Evolutionary conservation across 2,329 filamentous ascomycete genomes (phyloP), one percentile per base, ranked within the genome.

Genomic region (Teratosphaeria gauchensis): DNA sequence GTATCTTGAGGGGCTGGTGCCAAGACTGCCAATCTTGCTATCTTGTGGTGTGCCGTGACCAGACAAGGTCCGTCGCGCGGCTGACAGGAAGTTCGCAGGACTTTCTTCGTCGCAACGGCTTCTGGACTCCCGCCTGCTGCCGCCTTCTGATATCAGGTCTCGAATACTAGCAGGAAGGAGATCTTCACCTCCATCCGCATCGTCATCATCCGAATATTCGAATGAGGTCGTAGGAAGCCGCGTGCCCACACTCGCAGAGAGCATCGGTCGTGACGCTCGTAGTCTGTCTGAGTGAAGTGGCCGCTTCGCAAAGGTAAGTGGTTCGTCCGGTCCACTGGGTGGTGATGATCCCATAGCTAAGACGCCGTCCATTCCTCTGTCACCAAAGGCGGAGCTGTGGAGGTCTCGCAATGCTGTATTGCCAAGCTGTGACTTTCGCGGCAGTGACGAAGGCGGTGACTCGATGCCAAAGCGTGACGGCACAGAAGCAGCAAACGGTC

Each of bases 401-500:
- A 85, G 78, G 64, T 80, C 84, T 61, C 80, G 83, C 62, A 81
- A 80, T n/a, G 70, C 67, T 14, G 65, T 67, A 51, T 68, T 73
- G 46, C 68, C 68, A 30, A 71, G 65, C 51, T 69, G 69, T 4
- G 68, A 62, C 52, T 76, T 75, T 6, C 78, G 85, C 48, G 90
- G 80, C 58, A 75, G 74, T 1, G 77, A 79, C 0, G 90, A 91
- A 1, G 87, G 84, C 1, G 90, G 88, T 4, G 91, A 91, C 56
- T 96, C 92, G 64, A 96, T 78, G 14, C 89, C 89, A 68, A 97
- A 96, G 67, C 92, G 90, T 56, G 90, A 89, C 9, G 94, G 94
- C 11, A 97, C 89, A 0, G 92, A 97, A 0, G 92, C 90, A 7
- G 92, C 92, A 74, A 95, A 91, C 0, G 92, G 90, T 0, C 89